Percentiles rank a stretch among this genome's conserved stretches.
phyloP scores from a whole-genome alignment of 257 asterid genomes.

The Solanum dulcamara region DNA sequence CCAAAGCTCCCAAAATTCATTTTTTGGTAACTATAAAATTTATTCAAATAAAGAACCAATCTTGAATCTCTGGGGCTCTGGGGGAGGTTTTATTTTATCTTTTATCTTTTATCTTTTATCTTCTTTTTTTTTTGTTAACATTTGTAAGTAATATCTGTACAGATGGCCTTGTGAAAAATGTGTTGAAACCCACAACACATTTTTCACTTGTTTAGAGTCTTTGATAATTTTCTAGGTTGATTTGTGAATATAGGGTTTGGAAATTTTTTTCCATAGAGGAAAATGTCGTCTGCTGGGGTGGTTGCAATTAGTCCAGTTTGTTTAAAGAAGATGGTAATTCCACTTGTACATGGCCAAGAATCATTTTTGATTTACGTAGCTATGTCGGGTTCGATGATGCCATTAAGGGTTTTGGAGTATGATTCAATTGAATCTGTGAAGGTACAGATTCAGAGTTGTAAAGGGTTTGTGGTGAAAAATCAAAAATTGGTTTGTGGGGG shows the following conservation, averaged over 20 bases:
- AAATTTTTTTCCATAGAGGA: neutral
- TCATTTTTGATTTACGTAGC: constrained; percentile 43
- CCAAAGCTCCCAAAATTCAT: neutral
- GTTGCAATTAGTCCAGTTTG: constrained; percentile 41
- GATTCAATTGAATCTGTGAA: constrained; percentile 25
- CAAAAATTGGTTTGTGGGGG: constrained; percentile 76
- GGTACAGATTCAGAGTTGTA: constrained; percentile 13
- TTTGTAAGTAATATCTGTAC: constrained; percentile 4
- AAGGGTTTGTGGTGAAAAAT: constrained; percentile 16
- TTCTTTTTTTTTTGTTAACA: neutral
- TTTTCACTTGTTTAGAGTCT: constrained; percentile 4
- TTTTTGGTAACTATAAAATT: neutral
- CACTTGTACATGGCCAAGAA: constrained; percentile 41
- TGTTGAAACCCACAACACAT: neutral
- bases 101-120: neutral
- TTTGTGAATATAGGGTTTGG: constrained; percentile 12
- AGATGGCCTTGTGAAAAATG: constrained; percentile 3
- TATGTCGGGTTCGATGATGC: constrained; percentile 50
- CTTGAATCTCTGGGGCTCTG: constrained; percentile 46
- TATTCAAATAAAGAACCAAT: constrained; percentile 4
- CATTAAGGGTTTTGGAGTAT: constrained; percentile 58
- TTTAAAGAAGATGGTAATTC: constrained; percentile 26
- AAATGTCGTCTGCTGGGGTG: constrained; percentile 68
- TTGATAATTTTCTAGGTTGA: neutral
- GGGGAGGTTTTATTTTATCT: constrained; percentile 1